phyloP scores from a whole-genome alignment of 2,329 filamentous ascomycete species.

The Alternaria triticina region DNA sequence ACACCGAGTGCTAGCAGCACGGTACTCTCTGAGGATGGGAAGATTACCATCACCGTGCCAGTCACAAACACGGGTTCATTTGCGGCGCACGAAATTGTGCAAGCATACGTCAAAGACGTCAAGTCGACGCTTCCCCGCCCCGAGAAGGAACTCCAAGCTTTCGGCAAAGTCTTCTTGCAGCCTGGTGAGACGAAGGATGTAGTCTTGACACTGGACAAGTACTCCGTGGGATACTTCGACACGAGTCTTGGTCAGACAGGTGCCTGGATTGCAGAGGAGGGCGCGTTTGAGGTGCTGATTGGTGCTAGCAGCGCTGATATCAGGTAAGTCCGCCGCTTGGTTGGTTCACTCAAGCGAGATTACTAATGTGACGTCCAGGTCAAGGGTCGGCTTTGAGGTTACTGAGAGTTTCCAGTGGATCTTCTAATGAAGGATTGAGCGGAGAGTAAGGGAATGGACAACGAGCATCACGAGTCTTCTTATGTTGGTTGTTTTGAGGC shows the following conservation, averaged over 20 bases:
- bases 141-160: slow-evolving; percentile 73
- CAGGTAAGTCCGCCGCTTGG: slow-evolving; percentile 54
- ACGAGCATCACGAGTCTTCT: slow-evolving; percentile 8
- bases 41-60: slow-evolving; percentile 56
- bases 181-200: slow-evolving; percentile 47
- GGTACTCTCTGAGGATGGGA: slow-evolving; percentile 55
- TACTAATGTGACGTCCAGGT: slow-evolving; percentile 46
- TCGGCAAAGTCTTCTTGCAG: slow-evolving; percentile 56
- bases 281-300: slow-evolving; percentile 65
- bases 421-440: slow-evolving; percentile 51
- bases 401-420: slow-evolving; percentile 71
- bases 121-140: slow-evolving; percentile 69
- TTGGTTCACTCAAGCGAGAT: background rate
- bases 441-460: background rate
- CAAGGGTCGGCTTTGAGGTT: slow-evolving; percentile 62
- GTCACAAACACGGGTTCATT: slow-evolving; percentile 64
- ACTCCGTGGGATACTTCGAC: slow-evolving; percentile 67
- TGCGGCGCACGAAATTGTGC: slow-evolving; percentile 69
- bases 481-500: slow-evolving; percentile 3
- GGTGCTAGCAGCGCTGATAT: slow-evolving; percentile 69
- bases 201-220: slow-evolving; percentile 49
- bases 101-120: slow-evolving; percentile 70
- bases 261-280: slow-evolving; percentile 71
- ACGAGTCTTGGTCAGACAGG: slow-evolving; percentile 54
- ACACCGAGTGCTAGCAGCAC: slow-evolving; percentile 59